A percentile compares a stretch with the other conserved stretches of the same genome.
phyloP scores from a whole-genome alignment of 208 protist genomes.

The Phytomonas sp. region DNA sequence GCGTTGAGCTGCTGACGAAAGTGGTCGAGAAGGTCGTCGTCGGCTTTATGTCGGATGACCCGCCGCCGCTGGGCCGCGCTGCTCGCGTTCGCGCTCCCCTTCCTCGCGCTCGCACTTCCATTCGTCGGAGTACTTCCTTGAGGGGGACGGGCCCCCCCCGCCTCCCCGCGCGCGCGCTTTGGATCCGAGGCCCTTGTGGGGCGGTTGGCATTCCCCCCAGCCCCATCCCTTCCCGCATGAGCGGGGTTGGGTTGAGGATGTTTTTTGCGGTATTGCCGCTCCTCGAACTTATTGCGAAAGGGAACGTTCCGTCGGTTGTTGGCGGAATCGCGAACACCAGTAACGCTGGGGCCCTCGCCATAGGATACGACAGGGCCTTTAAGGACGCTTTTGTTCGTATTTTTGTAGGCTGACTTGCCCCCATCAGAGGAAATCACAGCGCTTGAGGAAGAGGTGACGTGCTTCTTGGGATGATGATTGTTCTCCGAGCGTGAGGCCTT shows the following conservation, averaged over 20 bases:
- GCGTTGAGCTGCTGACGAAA: constrained; percentile 78
- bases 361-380: constrained; percentile 75
- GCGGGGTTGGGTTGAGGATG: constrained; percentile 38
- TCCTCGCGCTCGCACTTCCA: too few species aligned
- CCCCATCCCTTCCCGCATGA: too few species aligned
- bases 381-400: constrained; percentile 40
- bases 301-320: constrained; percentile 72
- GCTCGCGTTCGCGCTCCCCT: constrained; percentile 35
- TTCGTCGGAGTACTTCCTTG: too few species aligned
- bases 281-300: constrained; percentile 48
- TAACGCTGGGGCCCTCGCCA: constrained; percentile 11
- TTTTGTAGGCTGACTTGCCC: neutral
- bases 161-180: too few species aligned
- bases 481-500: constrained; percentile 12
- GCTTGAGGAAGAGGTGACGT: neutral
- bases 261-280: constrained; percentile 40
- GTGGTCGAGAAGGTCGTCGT: constrained; percentile 75
- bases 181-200: too few species aligned
- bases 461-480: constrained; percentile 5
- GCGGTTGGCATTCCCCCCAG: too few species aligned
- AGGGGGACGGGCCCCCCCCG: too few species aligned
- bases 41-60: constrained; percentile 51
- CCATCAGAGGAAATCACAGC: neutral
- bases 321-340: constrained; percentile 40
- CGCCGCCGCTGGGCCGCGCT: constrained; percentile 80